A percentile compares a stretch with the other conserved stretches of the same genome.
These are phyloP conservation scores for Tephrocybe sp. DNA, from an alignment of 768 basidiomycete species.

Conservation along the genomic window DNA sequence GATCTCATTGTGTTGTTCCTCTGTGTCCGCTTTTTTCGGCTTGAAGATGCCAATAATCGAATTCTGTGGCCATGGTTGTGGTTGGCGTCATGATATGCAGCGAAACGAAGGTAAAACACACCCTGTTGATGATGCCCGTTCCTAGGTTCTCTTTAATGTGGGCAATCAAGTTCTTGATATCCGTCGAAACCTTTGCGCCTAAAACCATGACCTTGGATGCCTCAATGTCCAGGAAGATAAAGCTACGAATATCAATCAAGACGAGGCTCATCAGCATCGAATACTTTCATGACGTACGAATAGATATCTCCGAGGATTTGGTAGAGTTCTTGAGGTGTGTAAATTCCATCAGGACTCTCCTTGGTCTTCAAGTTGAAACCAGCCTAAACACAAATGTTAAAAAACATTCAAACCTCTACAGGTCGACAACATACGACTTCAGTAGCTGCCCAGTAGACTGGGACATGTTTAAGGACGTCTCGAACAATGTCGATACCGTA, in stretches of 20 bases:
- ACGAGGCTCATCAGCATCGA: no score
- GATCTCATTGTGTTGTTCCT: constrained; percentile 39
- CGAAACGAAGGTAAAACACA: constrained; percentile 21
- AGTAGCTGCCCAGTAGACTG: constrained; percentile 66
- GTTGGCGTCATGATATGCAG: background rate
- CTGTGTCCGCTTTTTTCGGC: constrained; percentile 37
- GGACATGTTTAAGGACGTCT: constrained; percentile 62
- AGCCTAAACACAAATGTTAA: constrained; percentile 40
- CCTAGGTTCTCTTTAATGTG: constrained; percentile 55
- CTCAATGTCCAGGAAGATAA: constrained; percentile 73
- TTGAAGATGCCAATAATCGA: constrained; percentile 45
- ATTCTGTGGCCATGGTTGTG: constrained; percentile 33
- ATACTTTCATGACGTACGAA: constrained; percentile 38
- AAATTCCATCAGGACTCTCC: constrained; percentile 50
- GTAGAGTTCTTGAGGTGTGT: constrained; percentile 61
- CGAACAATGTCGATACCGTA: constrained; percentile 63
- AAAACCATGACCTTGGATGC: constrained; percentile 54
- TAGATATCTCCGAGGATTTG: constrained; percentile 69
- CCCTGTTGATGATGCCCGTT: constrained; percentile 40
- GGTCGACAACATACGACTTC: constrained; percentile 49
- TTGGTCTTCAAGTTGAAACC: constrained; percentile 69
- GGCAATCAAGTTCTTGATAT: constrained; percentile 51
- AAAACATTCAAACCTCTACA: background rate
- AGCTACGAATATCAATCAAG: constrained; percentile 38
- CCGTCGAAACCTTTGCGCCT: constrained; percentile 45